Conservation (phyloP, 2,329 filamentous ascomycete genomes). For the Aspergillus sp. region DNA sequence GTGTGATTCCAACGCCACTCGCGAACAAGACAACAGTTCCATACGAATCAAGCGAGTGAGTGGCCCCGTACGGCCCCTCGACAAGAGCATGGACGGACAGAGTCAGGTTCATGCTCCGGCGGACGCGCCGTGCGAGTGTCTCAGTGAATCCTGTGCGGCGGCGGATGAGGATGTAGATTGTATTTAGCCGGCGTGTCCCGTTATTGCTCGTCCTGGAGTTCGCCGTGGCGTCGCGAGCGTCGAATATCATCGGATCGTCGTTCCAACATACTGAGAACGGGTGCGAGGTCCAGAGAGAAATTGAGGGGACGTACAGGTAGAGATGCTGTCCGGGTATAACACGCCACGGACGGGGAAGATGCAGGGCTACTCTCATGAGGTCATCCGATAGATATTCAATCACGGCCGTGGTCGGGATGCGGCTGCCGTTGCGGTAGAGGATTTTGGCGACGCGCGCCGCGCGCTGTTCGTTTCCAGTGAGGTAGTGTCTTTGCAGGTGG, state of each 20-base stretch:
- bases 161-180: slow-evolving; percentile 75
- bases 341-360: slow-evolving; percentile 63
- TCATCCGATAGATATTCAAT: slow-evolving; percentile 69
- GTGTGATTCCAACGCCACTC: slow-evolving; percentile 89
- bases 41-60: slow-evolving; percentile 84
- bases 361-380: slow-evolving; percentile 66
- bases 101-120: slow-evolving; percentile 49
- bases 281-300: slow-evolving; percentile 70
- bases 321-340: slow-evolving; percentile 70
- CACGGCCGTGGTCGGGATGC: slow-evolving; percentile 62
- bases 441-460: slow-evolving; percentile 61
- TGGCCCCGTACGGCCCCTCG: slow-evolving; percentile 83
- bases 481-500: slow-evolving; percentile 51
- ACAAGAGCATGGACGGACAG: slow-evolving; percentile 62
- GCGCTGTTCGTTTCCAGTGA: slow-evolving; percentile 37
- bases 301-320: slow-evolving; percentile 66
- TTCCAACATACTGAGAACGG: slow-evolving; percentile 78
- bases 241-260: slow-evolving; percentile 31
- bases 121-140: background rate
- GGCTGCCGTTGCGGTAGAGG: slow-evolving; percentile 60
- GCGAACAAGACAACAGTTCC: slow-evolving; percentile 87
- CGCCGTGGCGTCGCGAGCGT: background rate
- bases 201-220: slow-evolving; percentile 40
- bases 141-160: slow-evolving; percentile 85
- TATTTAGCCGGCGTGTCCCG: slow-evolving; percentile 26